Conservation (phyloP, 768 basidiomycete genomes). For the Tricholoma matsutake region DNA sequence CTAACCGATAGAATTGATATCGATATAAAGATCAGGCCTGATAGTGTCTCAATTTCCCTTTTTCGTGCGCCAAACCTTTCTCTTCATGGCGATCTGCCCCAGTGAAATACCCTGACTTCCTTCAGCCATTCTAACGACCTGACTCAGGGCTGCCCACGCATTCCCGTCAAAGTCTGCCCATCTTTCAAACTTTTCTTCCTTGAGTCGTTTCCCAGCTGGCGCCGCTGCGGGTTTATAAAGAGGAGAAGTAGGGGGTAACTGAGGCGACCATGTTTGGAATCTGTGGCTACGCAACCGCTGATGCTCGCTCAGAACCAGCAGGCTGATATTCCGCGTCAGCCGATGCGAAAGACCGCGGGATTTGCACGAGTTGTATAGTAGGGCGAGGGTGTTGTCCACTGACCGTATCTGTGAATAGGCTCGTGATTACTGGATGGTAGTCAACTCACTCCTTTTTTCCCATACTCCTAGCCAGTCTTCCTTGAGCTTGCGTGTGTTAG, state of each 20-base stretch:
- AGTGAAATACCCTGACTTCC: slow-evolving; percentile 47
- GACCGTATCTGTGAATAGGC: slow-evolving; percentile 6
- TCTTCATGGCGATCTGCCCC: slow-evolving; percentile 33
- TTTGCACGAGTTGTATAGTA: slow-evolving; percentile 60
- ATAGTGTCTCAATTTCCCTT: not conserved
- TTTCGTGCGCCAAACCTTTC: not conserved
- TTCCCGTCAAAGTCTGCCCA: slow-evolving; percentile 30
- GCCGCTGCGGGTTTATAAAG: not conserved
- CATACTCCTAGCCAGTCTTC: slow-evolving; percentile 48
- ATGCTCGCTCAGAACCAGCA: slow-evolving; percentile 36
- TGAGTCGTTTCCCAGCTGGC: not conserved
- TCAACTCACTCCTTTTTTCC: slow-evolving; percentile 51
- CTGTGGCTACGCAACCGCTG: slow-evolving; percentile 20
- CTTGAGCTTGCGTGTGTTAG: slow-evolving; percentile 26
- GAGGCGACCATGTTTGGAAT: slow-evolving; percentile 37
- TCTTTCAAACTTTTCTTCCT: slow-evolving; percentile 13
- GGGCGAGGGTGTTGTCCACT: slow-evolving; percentile 69
- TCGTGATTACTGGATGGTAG: slow-evolving; percentile 1
- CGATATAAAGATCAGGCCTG: no score
- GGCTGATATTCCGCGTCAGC: slow-evolving; percentile 52
- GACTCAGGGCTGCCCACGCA: slow-evolving; percentile 47
- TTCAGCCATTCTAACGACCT: slow-evolving; percentile 59
- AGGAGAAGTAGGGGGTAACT: slow-evolving; percentile 19
- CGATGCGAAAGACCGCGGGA: slow-evolving; percentile 62
- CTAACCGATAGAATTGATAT: not conserved